Base-by-base conservation (phyloP, 306 rosid genomes). In the Mimosa pudica region DNA sequence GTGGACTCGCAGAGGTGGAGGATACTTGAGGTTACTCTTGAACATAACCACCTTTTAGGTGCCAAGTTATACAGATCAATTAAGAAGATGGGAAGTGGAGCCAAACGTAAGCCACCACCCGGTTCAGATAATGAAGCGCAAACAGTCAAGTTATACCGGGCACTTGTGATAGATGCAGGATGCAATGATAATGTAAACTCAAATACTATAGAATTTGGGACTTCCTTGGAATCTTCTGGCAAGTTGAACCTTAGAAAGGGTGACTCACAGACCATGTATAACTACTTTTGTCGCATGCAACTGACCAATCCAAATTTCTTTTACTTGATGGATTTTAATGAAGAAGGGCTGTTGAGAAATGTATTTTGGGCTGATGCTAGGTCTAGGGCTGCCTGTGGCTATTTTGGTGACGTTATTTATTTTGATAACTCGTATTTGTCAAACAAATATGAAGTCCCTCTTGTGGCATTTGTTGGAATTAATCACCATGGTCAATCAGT, bases 1-100 rank as follows among this genome's bases (percentile, higher is more conserved):
- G 82, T 82, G 82, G 98, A 94, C 81, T 88, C 98, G 41, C 90
- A 81, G 66, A 91, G 98, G 83, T 94, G 98, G 98, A 87, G 97
- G 88, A 68, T 94, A 77, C 93, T 91, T 49, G 97, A 94, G 86
- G 97, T 89, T 83, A 76, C 87, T 7, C 90, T 85, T 42, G 97
- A 94, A 77, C 98, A 94, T 83, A 94, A 94, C 89, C 98, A 94
- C 82, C 67, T 89, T 49, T 82, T 94, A 69, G 97, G 97, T 57
- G 82, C 88, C 67, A 92, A 88, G 92, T 73, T 79, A 48, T 81
- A 77, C 79, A 92, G 87, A 65, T 86, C 92, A 36, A 85, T 86
- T 35, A 89, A 86, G 85, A 92, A 89, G 90, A 79, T 84, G 82
- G 91, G 88, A 32, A 62, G 52, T 79, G 93, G 97, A 71, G 73